These are phyloP conservation scores for Hygrophoropsis aurantiaca DNA, from an alignment of 768 basidiomycete species.

Conservation along the genomic window DNA sequence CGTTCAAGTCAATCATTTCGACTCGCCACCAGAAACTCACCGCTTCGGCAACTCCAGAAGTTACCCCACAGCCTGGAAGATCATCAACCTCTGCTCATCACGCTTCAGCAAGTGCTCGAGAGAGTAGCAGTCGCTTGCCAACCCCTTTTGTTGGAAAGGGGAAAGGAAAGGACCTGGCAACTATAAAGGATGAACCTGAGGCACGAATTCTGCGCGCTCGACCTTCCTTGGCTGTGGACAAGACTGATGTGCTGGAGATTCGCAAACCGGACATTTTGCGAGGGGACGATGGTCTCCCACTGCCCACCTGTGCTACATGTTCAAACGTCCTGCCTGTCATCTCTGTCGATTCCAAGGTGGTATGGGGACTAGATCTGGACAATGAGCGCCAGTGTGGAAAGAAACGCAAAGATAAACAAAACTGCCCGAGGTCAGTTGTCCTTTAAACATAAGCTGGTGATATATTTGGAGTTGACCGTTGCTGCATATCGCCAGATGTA, in stretches of 20 bases:
- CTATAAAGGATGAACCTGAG: constrained; percentile 51
- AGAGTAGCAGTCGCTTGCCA: constrained; percentile 30
- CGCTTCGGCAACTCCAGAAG: constrained; percentile 24
- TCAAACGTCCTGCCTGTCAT: constrained; percentile 72
- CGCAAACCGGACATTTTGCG: constrained; percentile 45
- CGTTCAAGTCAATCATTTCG: constrained; percentile 58
- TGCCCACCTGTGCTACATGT: constrained; percentile 75
- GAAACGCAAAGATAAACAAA: constrained; percentile 62
- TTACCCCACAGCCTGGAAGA: constrained; percentile 50
- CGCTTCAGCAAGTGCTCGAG: constrained; percentile 28
- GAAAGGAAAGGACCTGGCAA: constrained; percentile 41
- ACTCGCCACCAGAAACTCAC: constrained; percentile 56
- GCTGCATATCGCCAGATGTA: constrained; percentile 48
- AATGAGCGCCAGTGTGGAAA: constrained; percentile 42
- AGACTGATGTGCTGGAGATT: constrained; percentile 37
- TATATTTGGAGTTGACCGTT: constrained; percentile 11
- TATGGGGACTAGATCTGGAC: constrained; percentile 67
- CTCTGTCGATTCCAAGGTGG: constrained; percentile 69
- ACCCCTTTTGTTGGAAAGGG: constrained; percentile 31
- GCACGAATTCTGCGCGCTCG: constrained; percentile 51
- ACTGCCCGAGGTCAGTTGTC: constrained; percentile 70
- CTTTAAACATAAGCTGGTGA: constrained; percentile 9
- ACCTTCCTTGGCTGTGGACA: constrained; percentile 35
- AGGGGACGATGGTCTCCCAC: constrained; percentile 63
- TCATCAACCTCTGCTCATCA: constrained; percentile 31